Percentiles rank a stretch among this genome's conserved stretches.
Evolutionary conservation across 306 rosid species (phyloP).

Genomic region (Prinsepia uniflora): DNA sequence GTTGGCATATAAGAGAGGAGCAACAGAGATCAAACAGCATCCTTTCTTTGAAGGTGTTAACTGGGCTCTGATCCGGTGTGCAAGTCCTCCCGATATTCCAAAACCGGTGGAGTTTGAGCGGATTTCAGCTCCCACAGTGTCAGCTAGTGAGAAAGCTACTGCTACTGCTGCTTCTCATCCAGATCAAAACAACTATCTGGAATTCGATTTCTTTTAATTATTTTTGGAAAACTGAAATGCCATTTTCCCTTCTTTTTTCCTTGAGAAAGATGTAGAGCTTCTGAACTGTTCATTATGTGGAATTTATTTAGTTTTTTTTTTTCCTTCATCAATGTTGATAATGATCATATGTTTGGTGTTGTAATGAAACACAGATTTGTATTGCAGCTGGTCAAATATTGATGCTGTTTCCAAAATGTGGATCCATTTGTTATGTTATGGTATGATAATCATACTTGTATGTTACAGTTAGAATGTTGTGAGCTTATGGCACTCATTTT

Average conservation of each 20-base stretch:
- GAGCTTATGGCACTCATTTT: too few relatives aligned
- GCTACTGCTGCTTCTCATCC: slow-evolving; percentile 30
- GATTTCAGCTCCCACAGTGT: slow-evolving; percentile 30
- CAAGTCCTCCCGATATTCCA: slow-evolving; percentile 54
- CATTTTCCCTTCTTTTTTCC: slow-evolving; percentile 12
- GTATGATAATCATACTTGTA: neutral
- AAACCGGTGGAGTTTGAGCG: slow-evolving; percentile 42
- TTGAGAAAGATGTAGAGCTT: slow-evolving; percentile 38
- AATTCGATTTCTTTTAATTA: slow-evolving; percentile 51
- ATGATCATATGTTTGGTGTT: slow-evolving; percentile 31
- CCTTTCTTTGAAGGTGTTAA: slow-evolving; percentile 53
- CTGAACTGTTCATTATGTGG: slow-evolving; percentile 29
- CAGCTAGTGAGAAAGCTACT: slow-evolving; percentile 28
- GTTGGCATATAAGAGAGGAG: slow-evolving; percentile 51
- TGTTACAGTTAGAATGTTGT: neutral
- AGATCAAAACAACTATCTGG: slow-evolving; percentile 45
- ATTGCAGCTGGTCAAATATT: slow-evolving; percentile 16
- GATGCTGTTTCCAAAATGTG: slow-evolving; percentile 11
- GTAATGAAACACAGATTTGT: slow-evolving; percentile 32
- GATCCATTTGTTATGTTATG: slow-evolving; percentile 3
- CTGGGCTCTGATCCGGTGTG: slow-evolving; percentile 55
- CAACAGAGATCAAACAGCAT: slow-evolving; percentile 52
- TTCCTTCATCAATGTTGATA: slow-evolving; percentile 6
- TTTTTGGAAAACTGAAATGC: slow-evolving; percentile 21
- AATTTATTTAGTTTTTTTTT: slow-evolving; percentile 10